phyloP scores from a whole-genome alignment of 2,329 filamentous ascomycete genomes.

The Penicillium sp. region DNA sequence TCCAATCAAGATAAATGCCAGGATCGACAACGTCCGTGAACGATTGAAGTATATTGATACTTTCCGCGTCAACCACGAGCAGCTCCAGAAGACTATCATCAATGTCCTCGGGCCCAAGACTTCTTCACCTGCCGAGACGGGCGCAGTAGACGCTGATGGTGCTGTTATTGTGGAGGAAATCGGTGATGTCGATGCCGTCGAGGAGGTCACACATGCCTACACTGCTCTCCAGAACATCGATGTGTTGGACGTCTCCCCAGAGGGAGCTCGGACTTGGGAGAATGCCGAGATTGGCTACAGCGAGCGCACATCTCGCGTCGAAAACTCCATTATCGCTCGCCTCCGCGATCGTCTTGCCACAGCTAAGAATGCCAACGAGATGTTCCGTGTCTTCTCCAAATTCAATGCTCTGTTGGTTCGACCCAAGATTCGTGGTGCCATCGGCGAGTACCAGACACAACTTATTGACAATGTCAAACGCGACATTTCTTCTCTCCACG shows the following conservation, averaged over 20 bases:
- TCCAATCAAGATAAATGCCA: slow-evolving; percentile 89
- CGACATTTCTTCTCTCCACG: slow-evolving; percentile 88
- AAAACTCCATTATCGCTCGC: slow-evolving; percentile 97
- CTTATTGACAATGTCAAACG: slow-evolving; percentile 97
- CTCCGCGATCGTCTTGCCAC: slow-evolving; percentile 89
- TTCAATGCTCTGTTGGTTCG: slow-evolving; percentile 98
- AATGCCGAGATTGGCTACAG: slow-evolving; percentile 96
- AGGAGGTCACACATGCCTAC: slow-evolving; percentile 94
- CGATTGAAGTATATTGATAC: slow-evolving; percentile 90
- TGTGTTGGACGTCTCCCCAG: slow-evolving; percentile 83
- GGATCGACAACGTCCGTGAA: slow-evolving; percentile 85
- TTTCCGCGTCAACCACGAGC: slow-evolving; percentile 96
- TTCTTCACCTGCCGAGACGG: slow-evolving; percentile 54
- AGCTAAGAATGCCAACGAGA: slow-evolving; percentile 96
- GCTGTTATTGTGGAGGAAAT: slow-evolving; percentile 85
- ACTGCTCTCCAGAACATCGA: slow-evolving; percentile 93
- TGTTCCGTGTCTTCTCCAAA: slow-evolving; percentile 99
- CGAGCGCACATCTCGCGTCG: slow-evolving; percentile 91
- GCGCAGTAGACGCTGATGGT: slow-evolving; percentile 52
- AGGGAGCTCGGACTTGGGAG: slow-evolving; percentile 89
- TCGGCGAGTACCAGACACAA: slow-evolving; percentile 96
- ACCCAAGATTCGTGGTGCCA: slow-evolving; percentile 97
- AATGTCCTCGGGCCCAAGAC: slow-evolving; percentile 85
- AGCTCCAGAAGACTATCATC: slow-evolving; percentile 91
- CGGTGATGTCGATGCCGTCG: slow-evolving; percentile 93